Evolutionary conservation across 2,329 filamentous ascomycete genomes (phyloP).

Genomic region (Exophiala sp.): DNA sequence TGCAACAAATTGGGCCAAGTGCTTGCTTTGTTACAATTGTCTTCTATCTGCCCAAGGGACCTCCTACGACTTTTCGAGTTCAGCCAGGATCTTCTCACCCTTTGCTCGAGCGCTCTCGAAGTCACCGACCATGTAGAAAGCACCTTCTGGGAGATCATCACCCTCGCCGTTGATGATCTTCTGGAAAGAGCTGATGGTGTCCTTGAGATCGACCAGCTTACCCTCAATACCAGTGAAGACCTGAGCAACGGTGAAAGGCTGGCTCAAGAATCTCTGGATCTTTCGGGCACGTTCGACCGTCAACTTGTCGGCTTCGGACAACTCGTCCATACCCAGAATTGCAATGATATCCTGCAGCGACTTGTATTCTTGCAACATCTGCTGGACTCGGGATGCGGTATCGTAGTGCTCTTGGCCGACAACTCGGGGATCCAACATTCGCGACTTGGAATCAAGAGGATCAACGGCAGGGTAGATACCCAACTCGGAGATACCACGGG

Average conservation of each 20-base stretch:
- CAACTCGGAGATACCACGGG: conserved; percentile 99
- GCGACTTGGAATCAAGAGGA: conserved; percentile 98
- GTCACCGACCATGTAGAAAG: conserved; percentile 98
- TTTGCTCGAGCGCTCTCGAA: conserved; percentile 86
- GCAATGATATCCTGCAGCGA: conserved; percentile 99
- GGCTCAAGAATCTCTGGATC: conserved; percentile 98
- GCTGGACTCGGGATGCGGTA: conserved; percentile 89
- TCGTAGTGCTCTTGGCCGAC: conserved; percentile 98
- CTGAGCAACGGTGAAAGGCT: conserved; percentile 89
- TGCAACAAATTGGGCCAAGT: neutral
- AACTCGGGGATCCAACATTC: conserved; percentile 98
- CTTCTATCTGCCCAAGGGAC: neutral
- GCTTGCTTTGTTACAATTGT: conserved; percentile 1
- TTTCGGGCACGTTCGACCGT: conserved; percentile 99
- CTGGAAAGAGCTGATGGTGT: conserved; percentile 97
- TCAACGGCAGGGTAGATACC: conserved; percentile 99
- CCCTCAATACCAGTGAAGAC: conserved; percentile 79
- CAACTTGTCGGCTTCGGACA: conserved; percentile 98
- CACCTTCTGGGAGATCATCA: conserved; percentile 89
- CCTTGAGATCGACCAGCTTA: conserved; percentile 94
- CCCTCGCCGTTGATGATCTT: conserved; percentile 89
- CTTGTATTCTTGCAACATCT: conserved; percentile 99
- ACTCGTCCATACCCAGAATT: conserved; percentile 99
- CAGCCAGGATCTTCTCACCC: conserved; percentile 99
- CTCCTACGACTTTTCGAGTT: conserved; percentile 63